Conservation (phyloP, 108 stramenopile species). For the Bacterosira constricta region DNA sequence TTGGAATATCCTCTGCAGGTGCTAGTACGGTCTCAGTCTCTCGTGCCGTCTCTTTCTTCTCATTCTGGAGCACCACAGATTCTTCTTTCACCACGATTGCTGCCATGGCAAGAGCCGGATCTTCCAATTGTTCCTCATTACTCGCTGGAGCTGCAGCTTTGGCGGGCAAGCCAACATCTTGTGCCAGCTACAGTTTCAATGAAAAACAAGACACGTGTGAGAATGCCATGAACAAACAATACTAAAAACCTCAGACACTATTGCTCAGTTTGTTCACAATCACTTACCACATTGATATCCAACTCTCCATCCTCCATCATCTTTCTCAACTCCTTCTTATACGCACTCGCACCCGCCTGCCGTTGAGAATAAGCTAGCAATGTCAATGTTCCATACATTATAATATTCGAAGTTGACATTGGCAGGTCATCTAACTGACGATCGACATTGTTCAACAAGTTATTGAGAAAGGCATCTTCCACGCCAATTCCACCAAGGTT, state of each 20-base stretch:
- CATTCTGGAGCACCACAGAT: too few species aligned
- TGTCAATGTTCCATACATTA: constrained; percentile 6
- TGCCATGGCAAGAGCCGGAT: background rate
- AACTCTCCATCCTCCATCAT: constrained; percentile 12
- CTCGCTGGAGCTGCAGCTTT: background rate
- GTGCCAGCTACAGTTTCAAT: background rate
- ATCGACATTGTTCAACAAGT: constrained; percentile 4
- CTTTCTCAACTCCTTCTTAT: constrained; percentile 1
- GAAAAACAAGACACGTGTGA: too few species aligned
- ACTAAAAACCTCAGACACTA: too few species aligned
- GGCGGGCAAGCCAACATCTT: constrained; percentile 4
- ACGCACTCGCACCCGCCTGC: constrained; percentile 1
- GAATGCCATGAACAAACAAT: too few species aligned
- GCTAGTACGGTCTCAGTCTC: too few species aligned
- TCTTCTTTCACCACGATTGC: too few species aligned
- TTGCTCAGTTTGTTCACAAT: too few species aligned
- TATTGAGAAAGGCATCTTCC: background rate
- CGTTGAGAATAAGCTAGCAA: constrained; percentile 17
- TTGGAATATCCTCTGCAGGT: too few species aligned
- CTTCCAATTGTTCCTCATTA: background rate
- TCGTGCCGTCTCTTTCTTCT: too few species aligned
- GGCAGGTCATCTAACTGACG: constrained; percentile 5
- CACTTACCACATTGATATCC: constrained; percentile 20
- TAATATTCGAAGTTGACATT: background rate
- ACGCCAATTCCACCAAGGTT: background rate